A percentile compares a stretch with the other conserved stretches of the same genome.
Evolutionary conservation across 169 alveolate genomes (phyloP).

Genomic region (Theileria orientalis): DNA sequence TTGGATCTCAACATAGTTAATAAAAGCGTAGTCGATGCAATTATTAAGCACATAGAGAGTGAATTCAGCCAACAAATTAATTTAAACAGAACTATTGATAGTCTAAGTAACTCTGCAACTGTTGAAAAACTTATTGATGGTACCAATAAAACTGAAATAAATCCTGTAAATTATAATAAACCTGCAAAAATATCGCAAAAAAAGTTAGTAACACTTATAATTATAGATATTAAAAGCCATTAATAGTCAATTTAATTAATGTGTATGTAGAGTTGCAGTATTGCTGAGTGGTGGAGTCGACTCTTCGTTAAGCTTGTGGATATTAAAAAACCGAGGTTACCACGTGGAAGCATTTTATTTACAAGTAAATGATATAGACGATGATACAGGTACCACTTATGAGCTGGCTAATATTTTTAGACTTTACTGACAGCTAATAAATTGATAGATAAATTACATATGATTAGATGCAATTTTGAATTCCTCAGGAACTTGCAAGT

Average conservation of each 20-base stretch:
- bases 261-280: conserved; percentile 59
- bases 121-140: neutral
- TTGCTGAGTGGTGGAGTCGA: conserved; percentile 78
- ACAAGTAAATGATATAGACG: conserved; percentile 49
- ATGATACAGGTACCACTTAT: conserved; percentile 13
- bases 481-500: conserved; percentile 57
- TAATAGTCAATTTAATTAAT: too few relatives aligned
- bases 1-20: conserved; percentile 16
- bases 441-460: neutral
- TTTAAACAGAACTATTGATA: neutral
- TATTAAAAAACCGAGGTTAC: conserved; percentile 67
- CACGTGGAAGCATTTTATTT: conserved; percentile 68
- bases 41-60: conserved; percentile 39
- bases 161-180: neutral
- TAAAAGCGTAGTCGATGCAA: conserved; percentile 26
- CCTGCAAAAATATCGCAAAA: too few relatives aligned
- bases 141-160: too few relatives aligned
- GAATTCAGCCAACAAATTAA: conserved; percentile 23
- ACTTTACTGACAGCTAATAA: too few relatives aligned
- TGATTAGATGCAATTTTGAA: neutral
- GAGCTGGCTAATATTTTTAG: neutral
- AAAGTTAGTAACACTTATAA: too few relatives aligned
- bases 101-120: neutral
- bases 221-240: too few relatives aligned
- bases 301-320: conserved; percentile 71